These are phyloP conservation scores for Ceratocystis cacaofunesta DNA, from an alignment of 2,329 filamentous ascomycete genomes.

Conservation along the genomic window DNA sequence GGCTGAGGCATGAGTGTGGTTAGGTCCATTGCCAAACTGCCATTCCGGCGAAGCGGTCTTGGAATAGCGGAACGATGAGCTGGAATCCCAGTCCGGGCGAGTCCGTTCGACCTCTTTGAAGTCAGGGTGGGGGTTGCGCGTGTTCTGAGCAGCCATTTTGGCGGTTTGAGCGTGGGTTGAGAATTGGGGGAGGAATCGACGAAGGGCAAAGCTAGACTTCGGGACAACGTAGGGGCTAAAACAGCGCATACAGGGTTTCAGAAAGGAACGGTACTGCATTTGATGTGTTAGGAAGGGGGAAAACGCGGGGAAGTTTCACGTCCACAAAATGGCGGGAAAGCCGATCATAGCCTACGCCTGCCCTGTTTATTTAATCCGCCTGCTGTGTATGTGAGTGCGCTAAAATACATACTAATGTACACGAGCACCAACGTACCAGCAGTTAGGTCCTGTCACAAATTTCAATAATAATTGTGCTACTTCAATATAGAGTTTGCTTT, in stretches of 20 bases:
- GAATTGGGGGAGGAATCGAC: conserved; percentile 18
- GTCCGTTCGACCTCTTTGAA: conserved; percentile 58
- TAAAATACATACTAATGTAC: background rate
- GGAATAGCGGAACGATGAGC: conserved; percentile 37
- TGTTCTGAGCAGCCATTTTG: conserved; percentile 19
- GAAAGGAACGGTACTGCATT: background rate
- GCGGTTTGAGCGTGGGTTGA: background rate
- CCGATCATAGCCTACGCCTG: background rate
- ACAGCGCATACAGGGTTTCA: background rate
- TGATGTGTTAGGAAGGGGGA: background rate
- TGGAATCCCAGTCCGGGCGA: conserved; percentile 44
- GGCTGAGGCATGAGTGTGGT: conserved; percentile 28
- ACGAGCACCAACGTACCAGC: too few relatives aligned
- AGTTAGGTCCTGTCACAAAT: too few relatives aligned
- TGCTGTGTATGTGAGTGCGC: background rate
- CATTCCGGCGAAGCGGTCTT: conserved; percentile 51
- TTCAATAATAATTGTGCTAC: too few relatives aligned
- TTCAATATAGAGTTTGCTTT: too few relatives aligned
- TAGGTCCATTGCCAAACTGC: conserved; percentile 51
- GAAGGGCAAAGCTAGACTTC: conserved; percentile 10
- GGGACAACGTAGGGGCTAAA: conserved; percentile 2
- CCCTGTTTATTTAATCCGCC: background rate
- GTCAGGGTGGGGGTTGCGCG: conserved; percentile 57
- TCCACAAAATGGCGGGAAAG: background rate
- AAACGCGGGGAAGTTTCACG: conserved; percentile 3